These are phyloP conservation scores for Penicillium sp. DNA, from an alignment of 2,329 filamentous ascomycete genomes.

Conservation along the genomic window DNA sequence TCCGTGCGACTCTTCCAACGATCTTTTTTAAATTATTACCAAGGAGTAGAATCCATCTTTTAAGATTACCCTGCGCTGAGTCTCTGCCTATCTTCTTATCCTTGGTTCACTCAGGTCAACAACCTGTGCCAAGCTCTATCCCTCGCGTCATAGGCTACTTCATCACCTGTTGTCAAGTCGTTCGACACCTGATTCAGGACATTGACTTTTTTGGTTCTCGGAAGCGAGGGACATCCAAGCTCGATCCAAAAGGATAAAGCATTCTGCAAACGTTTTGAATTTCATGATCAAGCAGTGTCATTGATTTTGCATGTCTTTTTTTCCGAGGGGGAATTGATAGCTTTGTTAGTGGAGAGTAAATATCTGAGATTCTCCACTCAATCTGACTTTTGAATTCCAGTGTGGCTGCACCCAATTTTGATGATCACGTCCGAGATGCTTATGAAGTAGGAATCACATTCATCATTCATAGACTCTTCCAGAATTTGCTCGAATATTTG, in stretches of 20 bases:
- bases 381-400: not conserved
- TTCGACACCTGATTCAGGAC: not conserved
- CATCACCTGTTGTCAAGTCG: not conserved
- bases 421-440: not conserved
- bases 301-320: not conserved
- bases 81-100: too few species aligned
- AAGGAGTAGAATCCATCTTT: not conserved
- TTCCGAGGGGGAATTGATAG: not conserved
- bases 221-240: not conserved
- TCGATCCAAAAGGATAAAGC: not conserved
- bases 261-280: not conserved
- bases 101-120: too few species aligned
- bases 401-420: not conserved
- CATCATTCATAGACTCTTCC: not conserved
- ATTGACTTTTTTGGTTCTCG: not conserved
- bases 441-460: not conserved
- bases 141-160: not conserved
- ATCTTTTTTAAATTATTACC: not conserved
- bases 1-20: not conserved
- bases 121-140: too few species aligned
- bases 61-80: not conserved
- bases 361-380: not conserved
- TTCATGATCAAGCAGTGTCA: not conserved
- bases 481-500: not conserved
- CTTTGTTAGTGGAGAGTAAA: not conserved